phyloP scores from a whole-genome alignment of 2,329 filamentous ascomycete genomes.

The Aureobasidium namibiae region DNA sequence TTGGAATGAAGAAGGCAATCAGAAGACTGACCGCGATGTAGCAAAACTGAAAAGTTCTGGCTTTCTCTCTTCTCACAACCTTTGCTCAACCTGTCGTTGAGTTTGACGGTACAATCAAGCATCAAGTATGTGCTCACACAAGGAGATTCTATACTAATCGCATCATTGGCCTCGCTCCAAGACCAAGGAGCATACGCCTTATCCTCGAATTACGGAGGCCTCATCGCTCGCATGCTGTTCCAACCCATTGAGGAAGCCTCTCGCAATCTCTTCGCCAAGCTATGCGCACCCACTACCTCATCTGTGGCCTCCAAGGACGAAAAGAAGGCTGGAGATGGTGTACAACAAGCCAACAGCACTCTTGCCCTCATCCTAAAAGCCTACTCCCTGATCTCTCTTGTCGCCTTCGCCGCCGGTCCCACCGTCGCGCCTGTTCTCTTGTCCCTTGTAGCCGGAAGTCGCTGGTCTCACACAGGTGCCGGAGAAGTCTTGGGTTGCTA shows the following conservation, averaged over 20 bases:
- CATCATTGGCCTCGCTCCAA: conserved; percentile 63
- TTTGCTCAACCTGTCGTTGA: conserved; percentile 66
- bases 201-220: conserved; percentile 84
- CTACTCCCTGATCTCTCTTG: conserved; percentile 66
- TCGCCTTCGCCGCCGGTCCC: conserved; percentile 65
- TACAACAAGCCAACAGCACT: conserved; percentile 28
- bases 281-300: conserved; percentile 44
- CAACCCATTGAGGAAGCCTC: conserved; percentile 94
- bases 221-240: conserved; percentile 81
- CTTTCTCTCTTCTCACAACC: conserved; percentile 58
- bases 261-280: conserved; percentile 77
- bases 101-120: conserved; percentile 76
- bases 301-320: background rate
- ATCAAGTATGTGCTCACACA: conserved; percentile 93
- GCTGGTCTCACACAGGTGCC: conserved; percentile 68
- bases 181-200: conserved; percentile 89
- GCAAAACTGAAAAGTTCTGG: conserved; percentile 38
- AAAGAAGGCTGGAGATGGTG: background rate
- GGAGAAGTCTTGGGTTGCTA: conserved; percentile 68
- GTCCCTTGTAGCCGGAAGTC: conserved; percentile 63
- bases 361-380: conserved; percentile 58
- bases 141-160: conserved; percentile 84
- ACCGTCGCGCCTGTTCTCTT: conserved; percentile 66
- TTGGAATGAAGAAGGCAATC: background rate
- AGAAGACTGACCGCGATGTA: background rate